These are phyloP conservation scores for Ophiostoma fasciatum DNA, from an alignment of 2,329 filamentous ascomycete species.

Conservation along the genomic window DNA sequence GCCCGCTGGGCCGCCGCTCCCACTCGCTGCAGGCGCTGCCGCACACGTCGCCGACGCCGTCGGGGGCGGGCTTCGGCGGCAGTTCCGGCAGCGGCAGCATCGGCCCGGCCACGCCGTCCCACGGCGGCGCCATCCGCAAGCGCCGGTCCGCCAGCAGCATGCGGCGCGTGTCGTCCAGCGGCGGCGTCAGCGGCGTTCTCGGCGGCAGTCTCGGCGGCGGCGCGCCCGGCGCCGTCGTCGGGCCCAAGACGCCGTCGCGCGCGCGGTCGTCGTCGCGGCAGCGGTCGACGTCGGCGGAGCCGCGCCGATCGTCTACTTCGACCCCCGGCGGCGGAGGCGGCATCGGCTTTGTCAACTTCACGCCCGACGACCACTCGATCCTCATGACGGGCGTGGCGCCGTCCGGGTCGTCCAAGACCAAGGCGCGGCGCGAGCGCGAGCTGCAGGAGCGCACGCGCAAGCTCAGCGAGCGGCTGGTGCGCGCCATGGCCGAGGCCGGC, in stretches of 20 bases:
- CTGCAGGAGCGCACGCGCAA: slow-evolving; percentile 59
- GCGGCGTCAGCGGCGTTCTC: slow-evolving; percentile 2
- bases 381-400: slow-evolving; percentile 86
- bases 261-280: no score
- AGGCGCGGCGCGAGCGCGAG: slow-evolving; percentile 81
- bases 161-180: slow-evolving; percentile 12
- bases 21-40: slow-evolving; percentile 15
- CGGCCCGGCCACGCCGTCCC: slow-evolving; percentile 3
- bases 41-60: slow-evolving; percentile 2
- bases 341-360: slow-evolving; percentile 78
- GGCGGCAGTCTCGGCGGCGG: background rate
- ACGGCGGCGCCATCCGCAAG: slow-evolving; percentile 21
- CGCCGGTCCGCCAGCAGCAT: slow-evolving; percentile 20
- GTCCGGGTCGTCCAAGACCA: slow-evolving; percentile 83
- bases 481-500: slow-evolving; percentile 55
- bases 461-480: slow-evolving; percentile 52
- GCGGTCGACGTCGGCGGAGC: slow-evolving; percentile 3
- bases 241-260: slow-evolving; percentile 5
- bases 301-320: background rate
- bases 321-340: slow-evolving; percentile 12
- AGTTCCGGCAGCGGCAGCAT: background rate
- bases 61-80: no score
- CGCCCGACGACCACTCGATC: slow-evolving; percentile 59
- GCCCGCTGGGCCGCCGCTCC: slow-evolving; percentile 13
- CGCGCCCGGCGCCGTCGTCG: background rate